A percentile compares a stretch with the other conserved stretches of the same genome.
These are phyloP conservation scores for Suillus subluteus DNA, from an alignment of 768 basidiomycete species.

Conservation along the genomic window DNA sequence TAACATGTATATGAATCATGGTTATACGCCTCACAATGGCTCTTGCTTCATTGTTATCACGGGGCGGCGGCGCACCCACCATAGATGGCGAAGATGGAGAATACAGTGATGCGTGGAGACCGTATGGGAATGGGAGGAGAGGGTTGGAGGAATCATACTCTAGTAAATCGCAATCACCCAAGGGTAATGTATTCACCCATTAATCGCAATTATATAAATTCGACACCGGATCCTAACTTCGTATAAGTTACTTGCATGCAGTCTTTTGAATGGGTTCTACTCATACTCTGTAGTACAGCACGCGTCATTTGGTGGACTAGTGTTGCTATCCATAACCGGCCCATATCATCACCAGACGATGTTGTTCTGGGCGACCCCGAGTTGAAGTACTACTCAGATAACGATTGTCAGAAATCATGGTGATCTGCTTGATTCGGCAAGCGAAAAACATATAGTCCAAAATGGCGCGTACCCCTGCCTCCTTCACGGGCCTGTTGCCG, in stretches of 20 bases:
- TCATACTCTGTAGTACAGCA: conserved; percentile 69
- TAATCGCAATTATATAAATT: background rate
- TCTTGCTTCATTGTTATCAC: conserved; percentile 77
- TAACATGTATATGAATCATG: conserved; percentile 45
- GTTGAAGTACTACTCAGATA: conserved; percentile 81
- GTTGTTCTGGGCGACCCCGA: conserved; percentile 93
- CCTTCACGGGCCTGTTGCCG: background rate
- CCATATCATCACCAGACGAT: conserved; percentile 89
- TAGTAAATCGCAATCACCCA: conserved; percentile 28
- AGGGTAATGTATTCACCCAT: conserved; percentile 8
- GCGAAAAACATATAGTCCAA: background rate
- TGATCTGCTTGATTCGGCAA: background rate
- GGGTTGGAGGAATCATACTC: conserved; percentile 81
- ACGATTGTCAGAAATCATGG: conserved; percentile 35
- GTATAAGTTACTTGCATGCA: conserved; percentile 61
- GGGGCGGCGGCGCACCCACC: conserved; percentile 44
- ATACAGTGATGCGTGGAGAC: conserved; percentile 81
- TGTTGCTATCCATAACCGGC: conserved; percentile 91
- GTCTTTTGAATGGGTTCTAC: background rate
- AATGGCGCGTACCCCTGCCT: background rate
- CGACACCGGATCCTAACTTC: conserved; percentile 34
- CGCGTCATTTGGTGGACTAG: conserved; percentile 86
- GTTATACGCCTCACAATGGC: conserved; percentile 85
- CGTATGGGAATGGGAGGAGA: conserved; percentile 72
- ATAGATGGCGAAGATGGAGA: conserved; percentile 57